A percentile compares a stretch with the other conserved stretches of the same genome.
Evolutionary conservation across 2,329 filamentous ascomycete genomes (phyloP).

Genomic region (Xylariaceae sp.): DNA sequence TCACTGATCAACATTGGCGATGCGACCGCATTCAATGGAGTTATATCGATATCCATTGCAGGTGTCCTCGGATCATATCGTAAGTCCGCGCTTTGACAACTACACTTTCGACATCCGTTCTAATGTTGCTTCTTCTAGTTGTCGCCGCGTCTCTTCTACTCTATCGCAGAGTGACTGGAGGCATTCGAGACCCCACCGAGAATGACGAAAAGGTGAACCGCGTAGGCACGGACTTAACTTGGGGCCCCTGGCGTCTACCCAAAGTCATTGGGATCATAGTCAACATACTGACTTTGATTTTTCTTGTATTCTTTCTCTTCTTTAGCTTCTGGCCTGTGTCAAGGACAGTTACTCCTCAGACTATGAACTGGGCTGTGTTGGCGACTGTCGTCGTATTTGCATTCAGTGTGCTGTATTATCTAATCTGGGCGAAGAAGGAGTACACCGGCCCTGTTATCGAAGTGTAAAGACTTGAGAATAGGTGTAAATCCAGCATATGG

Average conservation of each 20-base stretch:
- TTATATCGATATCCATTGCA: slow-evolving; percentile 17
- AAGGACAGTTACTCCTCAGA: slow-evolving; percentile 17
- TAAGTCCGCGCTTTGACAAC: too few relatives aligned
- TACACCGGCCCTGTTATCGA: slow-evolving; percentile 21
- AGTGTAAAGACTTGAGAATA: too few relatives aligned
- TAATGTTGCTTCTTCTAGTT: too few relatives aligned
- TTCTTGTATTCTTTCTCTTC: slow-evolving; percentile 18
- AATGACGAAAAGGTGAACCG: slow-evolving; percentile 5
- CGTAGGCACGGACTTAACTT: slow-evolving; percentile 2
- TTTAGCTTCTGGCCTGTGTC: slow-evolving; percentile 24
- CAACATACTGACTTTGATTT: slow-evolving; percentile 16
- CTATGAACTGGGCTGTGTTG: slow-evolving; percentile 20
- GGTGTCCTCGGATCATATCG: slow-evolving; percentile 16
- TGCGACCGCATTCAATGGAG: slow-evolving; percentile 17
- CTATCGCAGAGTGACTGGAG: neutral
- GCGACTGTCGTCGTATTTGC: slow-evolving; percentile 17
- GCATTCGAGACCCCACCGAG: neutral
- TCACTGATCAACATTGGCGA: slow-evolving; percentile 18
- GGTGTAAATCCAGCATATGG: too few relatives aligned
- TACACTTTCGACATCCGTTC: too few relatives aligned
- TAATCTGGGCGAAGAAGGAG: slow-evolving; percentile 16
- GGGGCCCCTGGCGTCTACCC: slow-evolving; percentile 19
- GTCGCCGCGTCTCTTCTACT: neutral
- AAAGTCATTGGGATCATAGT: slow-evolving; percentile 14
- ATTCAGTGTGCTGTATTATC: slow-evolving; percentile 23